Base-by-base conservation (phyloP, 108 stramenopile genomes). In the Chaetoceros tenuissimus region DNA sequence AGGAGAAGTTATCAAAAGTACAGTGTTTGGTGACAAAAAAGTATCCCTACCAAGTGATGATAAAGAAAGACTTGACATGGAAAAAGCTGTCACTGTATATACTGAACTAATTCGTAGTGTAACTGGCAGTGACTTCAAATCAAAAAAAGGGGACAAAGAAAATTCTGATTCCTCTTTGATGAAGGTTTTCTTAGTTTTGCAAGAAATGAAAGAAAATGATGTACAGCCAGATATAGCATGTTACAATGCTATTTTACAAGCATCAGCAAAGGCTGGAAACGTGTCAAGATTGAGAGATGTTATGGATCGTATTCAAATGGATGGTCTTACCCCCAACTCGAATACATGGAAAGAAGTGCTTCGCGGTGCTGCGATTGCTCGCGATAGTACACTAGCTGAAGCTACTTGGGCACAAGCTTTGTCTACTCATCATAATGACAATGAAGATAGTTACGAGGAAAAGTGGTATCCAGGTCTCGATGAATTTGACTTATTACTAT, bases 121-220 rank as follows among this genome's bases (percentile, higher is more conserved):
- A 0, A 56, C 65, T 13, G 52, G 53, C 53, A 30, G 28, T 3
- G 45, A 51, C 49, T 25, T 26, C 16, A 16, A 25, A 5, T 24
- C 1, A 27, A 51, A 21, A 20, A 47, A 2, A 46, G 30, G 31
- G 20, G 44, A 45, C 8, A 62, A 71, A 24, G 64, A 66, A 34
- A 64, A 65, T 7, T 53, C 59, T 10, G 40, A 61, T 31, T 46
- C 50, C 23, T 46, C 73, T 23, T 47, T 81, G 46, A 30, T 85
- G 16, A 86, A 83, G 57, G 81, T 90, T 0, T 88, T 87, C 51
- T 46, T 89, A 34, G 74, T 88, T 0, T 94, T 90, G 63, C 78
- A 88, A 68, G 82, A 84, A 58, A 87, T 94, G 84, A 75, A 88
- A 50, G 64, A 71, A 2, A 55, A 76, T 1, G 91, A 85, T 13